Evolutionary conservation across 768 basidiomycete species (phyloP), one percentile per base, ranked within the genome.

Genomic region (Lentinus tigrinus): DNA sequence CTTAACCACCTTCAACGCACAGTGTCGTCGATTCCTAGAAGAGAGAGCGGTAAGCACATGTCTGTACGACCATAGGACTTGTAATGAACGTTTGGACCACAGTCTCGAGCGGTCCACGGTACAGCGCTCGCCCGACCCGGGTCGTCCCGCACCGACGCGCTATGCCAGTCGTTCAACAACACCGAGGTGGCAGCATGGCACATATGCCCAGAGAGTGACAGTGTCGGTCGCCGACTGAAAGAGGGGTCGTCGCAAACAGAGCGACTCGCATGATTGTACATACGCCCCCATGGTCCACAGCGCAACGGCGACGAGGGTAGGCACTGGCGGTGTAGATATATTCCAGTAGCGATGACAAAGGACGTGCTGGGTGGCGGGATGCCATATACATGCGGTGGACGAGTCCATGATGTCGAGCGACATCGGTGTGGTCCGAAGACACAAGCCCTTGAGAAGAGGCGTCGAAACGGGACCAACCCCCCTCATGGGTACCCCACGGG

Each of bases 1-100:
- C 75, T 96, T 96, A 74, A 95, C 92, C 55, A 97, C 88, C 73
- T 97, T 97, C 70, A 97, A 83, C 16, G 94, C 94, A 44, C 93
- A 93, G 73, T 95, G 94, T 40, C 83, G 78, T 31, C 82, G 80
- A 42, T 80, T 77, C 7, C 93, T 95, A 28, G 17, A 65, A 24
- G 37, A 21, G 51, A 4, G 26, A 43, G 38, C 37, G 62, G 61
- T 58, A 70, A 55, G 62, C 66, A 27, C 34, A 44, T 38, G 16
- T 17, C 47, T 52, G 57, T 28, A 44, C 16, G 31, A 14, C 8
- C 13, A 10, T 24, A 46, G 43, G 31, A 40, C 2, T 40, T 17
- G 8, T n/a, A 54, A 10, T 10, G 17, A 3, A 47, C 13, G 23
- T 19, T 6, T 11, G 31, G 3, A 3, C 31, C 31, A 11, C 31